These are phyloP conservation scores for Yamadazyma songkhlaensis DNA, from an alignment of 1,139 yeast genomes.

Conservation along the genomic window DNA sequence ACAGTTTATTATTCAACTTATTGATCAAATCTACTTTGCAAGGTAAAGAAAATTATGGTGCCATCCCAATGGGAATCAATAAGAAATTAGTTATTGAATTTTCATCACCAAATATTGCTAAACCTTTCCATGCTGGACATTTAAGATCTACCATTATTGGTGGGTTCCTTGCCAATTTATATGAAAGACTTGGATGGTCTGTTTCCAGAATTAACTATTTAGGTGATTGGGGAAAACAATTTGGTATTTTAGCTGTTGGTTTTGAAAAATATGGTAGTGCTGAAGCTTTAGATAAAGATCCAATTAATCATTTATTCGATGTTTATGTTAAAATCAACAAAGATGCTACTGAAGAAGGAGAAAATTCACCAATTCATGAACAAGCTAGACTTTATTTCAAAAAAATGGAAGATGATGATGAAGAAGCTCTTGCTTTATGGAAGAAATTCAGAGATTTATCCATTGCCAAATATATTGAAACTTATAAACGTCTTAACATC, in stretches of 20 bases:
- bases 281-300: slow-evolving; percentile 67
- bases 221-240: slow-evolving; percentile 99
- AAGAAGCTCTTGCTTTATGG: slow-evolving; percentile 78
- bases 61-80: slow-evolving; percentile 69
- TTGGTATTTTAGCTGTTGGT: slow-evolving; percentile 93
- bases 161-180: slow-evolving; percentile 89
- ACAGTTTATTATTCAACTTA: slow-evolving; percentile 60
- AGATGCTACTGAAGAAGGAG: slow-evolving; percentile 77
- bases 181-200: slow-evolving; percentile 87
- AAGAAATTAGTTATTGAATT: slow-evolving; percentile 82
- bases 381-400: slow-evolving; percentile 86
- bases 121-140: slow-evolving; percentile 99
- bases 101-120: slow-evolving; percentile 97
- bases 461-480: slow-evolving; percentile 78
- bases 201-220: slow-evolving; percentile 89
- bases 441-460: slow-evolving; percentile 84
- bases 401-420: slow-evolving; percentile 93
- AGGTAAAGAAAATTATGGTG: slow-evolving; percentile 65
- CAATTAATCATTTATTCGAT: slow-evolving; percentile 91
- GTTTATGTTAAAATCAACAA: slow-evolving; percentile 87
- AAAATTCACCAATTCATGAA: slow-evolving; percentile 65
- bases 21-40: slow-evolving; percentile 71
- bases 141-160: slow-evolving; percentile 97
- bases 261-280: slow-evolving; percentile 82
- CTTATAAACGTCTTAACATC: slow-evolving; percentile 91